These are phyloP conservation scores for Protomyces inouyei DNA, from an alignment of 1,139 yeast genomes.

Conservation along the genomic window DNA sequence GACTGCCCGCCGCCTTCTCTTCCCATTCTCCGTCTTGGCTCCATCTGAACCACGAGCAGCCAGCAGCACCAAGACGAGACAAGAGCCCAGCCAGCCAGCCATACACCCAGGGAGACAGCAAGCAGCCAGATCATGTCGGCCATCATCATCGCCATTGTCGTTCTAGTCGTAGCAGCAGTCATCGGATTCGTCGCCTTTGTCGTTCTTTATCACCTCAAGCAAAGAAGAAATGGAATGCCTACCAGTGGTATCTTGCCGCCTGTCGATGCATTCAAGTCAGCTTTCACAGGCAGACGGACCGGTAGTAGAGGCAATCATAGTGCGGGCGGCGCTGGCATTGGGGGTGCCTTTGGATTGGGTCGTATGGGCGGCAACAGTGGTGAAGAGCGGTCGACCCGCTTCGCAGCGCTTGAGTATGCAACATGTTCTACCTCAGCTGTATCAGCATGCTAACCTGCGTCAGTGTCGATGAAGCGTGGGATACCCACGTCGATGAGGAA, in stretches of 20 bases:
- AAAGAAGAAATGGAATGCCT: slow-evolving; percentile 13
- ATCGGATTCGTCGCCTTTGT: slow-evolving; percentile 12
- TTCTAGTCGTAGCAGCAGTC: slow-evolving; percentile 1
- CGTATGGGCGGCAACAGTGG: slow-evolving; percentile 6
- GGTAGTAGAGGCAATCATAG: neutral
- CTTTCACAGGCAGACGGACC: slow-evolving; percentile 4
- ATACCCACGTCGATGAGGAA: slow-evolving; percentile 22
- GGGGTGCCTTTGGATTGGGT: neutral
- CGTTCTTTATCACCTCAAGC: slow-evolving; percentile 2
- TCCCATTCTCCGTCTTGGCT: neutral
- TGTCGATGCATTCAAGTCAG: neutral
- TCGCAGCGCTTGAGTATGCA: slow-evolving; percentile 23
- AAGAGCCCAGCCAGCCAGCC: neutral
- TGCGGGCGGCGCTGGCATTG: neutral
- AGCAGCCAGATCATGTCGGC: neutral
- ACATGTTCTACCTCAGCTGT: neutral
- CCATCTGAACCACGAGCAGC: neutral
- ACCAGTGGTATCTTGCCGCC: neutral
- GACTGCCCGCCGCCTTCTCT: too few species aligned
- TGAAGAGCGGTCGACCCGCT: slow-evolving; percentile 20
- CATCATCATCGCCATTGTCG: slow-evolving; percentile 6
- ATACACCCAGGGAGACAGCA: neutral
- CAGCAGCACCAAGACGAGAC: neutral
- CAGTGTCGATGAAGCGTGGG: slow-evolving; percentile 27
- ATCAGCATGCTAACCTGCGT: neutral